Conservation (phyloP, 2,329 filamentous ascomycete species). For the Hirsutella rhossiliensis region DNA sequence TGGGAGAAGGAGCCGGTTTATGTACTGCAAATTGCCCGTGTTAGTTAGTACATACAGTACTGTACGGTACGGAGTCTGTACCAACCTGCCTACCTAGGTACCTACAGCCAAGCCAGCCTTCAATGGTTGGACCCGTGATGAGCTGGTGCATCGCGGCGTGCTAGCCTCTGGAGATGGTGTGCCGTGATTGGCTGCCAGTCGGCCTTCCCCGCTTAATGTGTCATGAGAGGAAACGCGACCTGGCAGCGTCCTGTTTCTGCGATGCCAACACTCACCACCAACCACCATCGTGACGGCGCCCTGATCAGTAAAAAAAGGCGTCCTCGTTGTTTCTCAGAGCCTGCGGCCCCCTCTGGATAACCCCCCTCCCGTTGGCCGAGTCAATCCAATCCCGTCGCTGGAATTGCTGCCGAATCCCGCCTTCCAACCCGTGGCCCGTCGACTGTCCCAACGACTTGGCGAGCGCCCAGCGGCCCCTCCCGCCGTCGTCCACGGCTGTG, state of each 20-base stretch:
- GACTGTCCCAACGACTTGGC: not conserved
- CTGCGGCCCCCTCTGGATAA: not conserved
- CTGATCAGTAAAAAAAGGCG: not conserved
- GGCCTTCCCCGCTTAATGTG: slow-evolving; percentile 24
- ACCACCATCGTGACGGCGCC: slow-evolving; percentile 6
- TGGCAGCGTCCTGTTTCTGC: not conserved
- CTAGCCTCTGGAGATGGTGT: slow-evolving; percentile 6
- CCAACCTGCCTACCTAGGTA: too few species aligned
- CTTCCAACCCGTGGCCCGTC: not conserved
- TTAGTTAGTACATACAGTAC: too few species aligned
- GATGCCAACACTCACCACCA: slow-evolving; percentile 5
- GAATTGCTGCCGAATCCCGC: not conserved
- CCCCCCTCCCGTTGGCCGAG: not conserved
- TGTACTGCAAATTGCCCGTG: too few species aligned
- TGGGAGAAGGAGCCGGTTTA: too few species aligned
- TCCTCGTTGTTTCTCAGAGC: not conserved
- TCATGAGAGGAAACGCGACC: slow-evolving; percentile 20
- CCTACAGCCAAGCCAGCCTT: not conserved
- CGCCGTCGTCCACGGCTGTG: not conserved
- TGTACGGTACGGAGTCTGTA: too few species aligned
- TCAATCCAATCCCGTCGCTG: not conserved
- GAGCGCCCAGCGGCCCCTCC: not conserved
- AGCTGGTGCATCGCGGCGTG: slow-evolving; percentile 7
- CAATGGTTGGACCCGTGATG: slow-evolving; percentile 6
- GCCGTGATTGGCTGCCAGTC: slow-evolving; percentile 16